Base-by-base conservation (phyloP, 176 grass and related monocot genomes). In the Aegilops sharonensis region DNA sequence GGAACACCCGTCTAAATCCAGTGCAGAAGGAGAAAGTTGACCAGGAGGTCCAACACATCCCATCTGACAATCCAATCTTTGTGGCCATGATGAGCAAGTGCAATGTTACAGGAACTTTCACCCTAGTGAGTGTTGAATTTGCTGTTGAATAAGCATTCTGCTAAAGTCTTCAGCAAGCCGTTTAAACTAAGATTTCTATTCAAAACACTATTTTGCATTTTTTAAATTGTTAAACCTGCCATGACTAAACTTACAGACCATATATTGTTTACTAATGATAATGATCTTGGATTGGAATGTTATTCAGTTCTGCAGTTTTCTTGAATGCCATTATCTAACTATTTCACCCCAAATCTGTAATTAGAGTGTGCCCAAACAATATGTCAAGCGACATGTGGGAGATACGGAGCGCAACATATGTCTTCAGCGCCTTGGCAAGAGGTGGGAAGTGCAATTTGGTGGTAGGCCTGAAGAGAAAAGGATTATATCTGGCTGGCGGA, bases 21-120 rank as follows among this genome's bases (percentile, higher is more conserved):
- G 25, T 9, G 27, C 73, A 76, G 73, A 76, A 76, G 73, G 32
- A 76, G 73, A 45, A 52, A 21, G 73, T 76, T 76, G 73, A 76
- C 24, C 15, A 76, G 73, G 11, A 76, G 73, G 15, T 54, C 73
- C 25, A 76, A 76, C 9, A 15, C 56, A 76, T 76, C 2, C 47
- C 29, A 31, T 76, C 45, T 20, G 45, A 54, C 45, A 76, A 54
- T 47, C 73, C 73, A 54, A 76, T 54, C 73, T 76, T 76, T 76
- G 73, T 76, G 73, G 29, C 45, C 45, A 32, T 32, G 25, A 76
- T 76, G 73, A 54, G 15, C 45, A 76, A 76, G 45, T 76, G 73
- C 73, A 76, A 76, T 54, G 45, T 76, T 6, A 32, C 14, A 27
- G 45, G 47, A 76, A 2, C 24, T 25, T 76, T 76, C 73, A 54